phyloP scores from a whole-genome alignment of 2,329 filamentous ascomycete species.

The Fusarium nematophilum region DNA sequence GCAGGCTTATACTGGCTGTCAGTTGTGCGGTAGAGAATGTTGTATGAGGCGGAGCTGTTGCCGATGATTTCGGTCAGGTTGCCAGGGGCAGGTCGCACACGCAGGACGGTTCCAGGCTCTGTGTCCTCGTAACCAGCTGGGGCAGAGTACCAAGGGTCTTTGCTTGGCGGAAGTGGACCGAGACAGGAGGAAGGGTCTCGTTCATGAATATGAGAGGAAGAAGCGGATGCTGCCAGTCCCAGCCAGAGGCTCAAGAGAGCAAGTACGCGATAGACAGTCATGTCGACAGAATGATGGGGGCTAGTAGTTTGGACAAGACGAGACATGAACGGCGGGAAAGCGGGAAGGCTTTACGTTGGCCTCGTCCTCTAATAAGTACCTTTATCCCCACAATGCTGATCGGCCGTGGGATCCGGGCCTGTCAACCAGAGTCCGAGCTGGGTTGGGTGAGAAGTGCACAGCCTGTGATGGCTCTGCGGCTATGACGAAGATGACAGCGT shows the following conservation, averaged over 20 bases:
- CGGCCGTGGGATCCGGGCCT: not conserved
- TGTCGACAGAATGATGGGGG: not conserved
- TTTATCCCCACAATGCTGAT: no score
- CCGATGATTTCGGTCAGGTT: slow-evolving; percentile 34
- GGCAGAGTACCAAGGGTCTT: slow-evolving; percentile 42
- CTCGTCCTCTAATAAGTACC: no score
- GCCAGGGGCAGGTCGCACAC: slow-evolving; percentile 37
- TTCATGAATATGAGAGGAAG: slow-evolving; percentile 11
- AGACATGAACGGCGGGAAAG: no score
- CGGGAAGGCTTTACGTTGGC: no score
- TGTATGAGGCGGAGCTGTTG: slow-evolving; percentile 37
- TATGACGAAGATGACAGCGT: not conserved
- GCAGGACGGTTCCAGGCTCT: slow-evolving; percentile 38
- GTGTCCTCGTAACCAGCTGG: slow-evolving; percentile 31
- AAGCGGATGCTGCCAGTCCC: slow-evolving; percentile 7
- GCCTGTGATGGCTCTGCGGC: not conserved
- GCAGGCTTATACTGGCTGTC: slow-evolving; percentile 38
- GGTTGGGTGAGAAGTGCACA: not conserved
- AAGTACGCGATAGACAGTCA: slow-evolving; percentile 25
- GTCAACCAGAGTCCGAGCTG: not conserved
- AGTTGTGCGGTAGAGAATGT: slow-evolving; percentile 41
- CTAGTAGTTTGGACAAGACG: not conserved
- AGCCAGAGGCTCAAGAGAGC: slow-evolving; percentile 32
- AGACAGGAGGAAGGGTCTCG: slow-evolving; percentile 9
- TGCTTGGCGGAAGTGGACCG: slow-evolving; percentile 28